These are phyloP conservation scores for Fereydounia khargensis DNA, from an alignment of 1,284 basidiomycete species.

Conservation along the genomic window DNA sequence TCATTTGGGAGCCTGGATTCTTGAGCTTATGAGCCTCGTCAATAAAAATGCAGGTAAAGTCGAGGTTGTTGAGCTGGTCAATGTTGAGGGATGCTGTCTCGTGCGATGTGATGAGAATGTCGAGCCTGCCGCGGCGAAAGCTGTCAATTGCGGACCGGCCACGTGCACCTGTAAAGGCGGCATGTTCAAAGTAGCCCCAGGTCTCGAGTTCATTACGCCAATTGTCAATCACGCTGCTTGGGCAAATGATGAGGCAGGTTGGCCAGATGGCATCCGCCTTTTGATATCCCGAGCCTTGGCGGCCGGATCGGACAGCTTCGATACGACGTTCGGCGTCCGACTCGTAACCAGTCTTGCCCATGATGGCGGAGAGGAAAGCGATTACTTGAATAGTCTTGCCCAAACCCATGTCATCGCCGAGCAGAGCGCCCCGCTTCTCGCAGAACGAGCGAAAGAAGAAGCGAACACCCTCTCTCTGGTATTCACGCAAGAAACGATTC, in stretches of 20 bases:
- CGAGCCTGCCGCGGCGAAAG: slow-evolving; percentile 74
- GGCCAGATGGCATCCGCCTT: slow-evolving; percentile 60
- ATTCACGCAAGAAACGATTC: slow-evolving; percentile 76
- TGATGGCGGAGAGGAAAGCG: slow-evolving; percentile 78
- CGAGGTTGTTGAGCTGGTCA: slow-evolving; percentile 71
- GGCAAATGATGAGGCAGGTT: slow-evolving; percentile 75
- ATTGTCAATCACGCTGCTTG: slow-evolving; percentile 72
- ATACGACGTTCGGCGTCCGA: slow-evolving; percentile 67
- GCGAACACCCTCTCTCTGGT: slow-evolving; percentile 75
- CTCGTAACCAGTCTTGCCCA: slow-evolving; percentile 70
- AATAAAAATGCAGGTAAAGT: slow-evolving; percentile 61
- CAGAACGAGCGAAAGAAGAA: slow-evolving; percentile 73
- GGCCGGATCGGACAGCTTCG: slow-evolving; percentile 51
- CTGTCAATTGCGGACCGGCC: slow-evolving; percentile 12
- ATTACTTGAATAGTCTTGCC: slow-evolving; percentile 77
- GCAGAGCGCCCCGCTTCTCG: slow-evolving; percentile 68
- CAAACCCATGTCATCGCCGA: slow-evolving; percentile 87
- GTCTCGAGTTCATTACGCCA: slow-evolving; percentile 78
- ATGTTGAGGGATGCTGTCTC: slow-evolving; percentile 61
- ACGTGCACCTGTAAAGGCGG: slow-evolving; percentile 12
- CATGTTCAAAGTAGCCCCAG: slow-evolving; percentile 59
- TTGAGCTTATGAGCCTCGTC: slow-evolving; percentile 82
- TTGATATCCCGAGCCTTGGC: slow-evolving; percentile 9
- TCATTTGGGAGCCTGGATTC: slow-evolving; percentile 67
- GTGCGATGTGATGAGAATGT: slow-evolving; percentile 54